phyloP scores from a whole-genome alignment of 306 rosid species.

The Dryas alaskensis region DNA sequence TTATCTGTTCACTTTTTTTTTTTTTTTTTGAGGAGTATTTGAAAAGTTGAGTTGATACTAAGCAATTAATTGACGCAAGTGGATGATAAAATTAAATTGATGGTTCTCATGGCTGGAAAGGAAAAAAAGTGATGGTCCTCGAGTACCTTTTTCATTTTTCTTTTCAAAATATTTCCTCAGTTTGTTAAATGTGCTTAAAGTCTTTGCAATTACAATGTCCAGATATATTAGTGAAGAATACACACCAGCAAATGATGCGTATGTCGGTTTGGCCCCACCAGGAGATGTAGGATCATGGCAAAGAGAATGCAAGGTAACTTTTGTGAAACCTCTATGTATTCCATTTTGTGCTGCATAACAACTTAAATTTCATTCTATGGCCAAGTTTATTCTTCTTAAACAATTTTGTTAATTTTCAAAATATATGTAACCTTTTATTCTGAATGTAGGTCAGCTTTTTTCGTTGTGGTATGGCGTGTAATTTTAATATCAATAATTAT shows the following conservation, averaged over 20 bases:
- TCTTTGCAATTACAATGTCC: constrained; percentile 13
- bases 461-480: not conserved
- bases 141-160: not conserved
- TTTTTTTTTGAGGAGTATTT: not conserved
- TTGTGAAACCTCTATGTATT: not conserved
- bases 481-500: not conserved
- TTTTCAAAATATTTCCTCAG: not conserved
- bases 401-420: not conserved
- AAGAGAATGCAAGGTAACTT: constrained; percentile 83
- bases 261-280: constrained; percentile 51
- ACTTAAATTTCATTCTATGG: not conserved
- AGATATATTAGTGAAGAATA: constrained; percentile 28
- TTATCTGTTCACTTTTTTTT: not conserved
- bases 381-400: not conserved
- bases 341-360: not conserved
- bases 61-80: not conserved
- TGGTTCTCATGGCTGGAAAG: not conserved
- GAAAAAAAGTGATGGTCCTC: not conserved
- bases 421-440: not conserved
- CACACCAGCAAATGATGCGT: constrained; percentile 41
- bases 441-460: not conserved
- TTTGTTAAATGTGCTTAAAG: not conserved
- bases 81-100: constrained; percentile 1
- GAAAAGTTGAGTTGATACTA: not conserved
- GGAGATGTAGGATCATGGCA: constrained; percentile 63